Base-by-base conservation (phyloP, 2,329 filamentous ascomycete species). In the Meredithiella fracta region DNA sequence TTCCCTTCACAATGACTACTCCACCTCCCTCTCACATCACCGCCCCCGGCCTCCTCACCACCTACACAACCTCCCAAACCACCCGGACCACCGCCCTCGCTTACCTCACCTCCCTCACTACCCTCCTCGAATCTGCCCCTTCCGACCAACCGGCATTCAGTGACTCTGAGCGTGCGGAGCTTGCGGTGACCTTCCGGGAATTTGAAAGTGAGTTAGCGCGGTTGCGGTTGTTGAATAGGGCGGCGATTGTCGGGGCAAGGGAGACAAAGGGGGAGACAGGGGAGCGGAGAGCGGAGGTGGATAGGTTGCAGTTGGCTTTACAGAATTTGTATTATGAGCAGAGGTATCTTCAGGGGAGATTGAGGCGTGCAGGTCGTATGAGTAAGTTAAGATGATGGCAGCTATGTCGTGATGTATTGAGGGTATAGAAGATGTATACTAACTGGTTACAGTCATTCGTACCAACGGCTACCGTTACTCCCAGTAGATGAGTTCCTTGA, bases 271-370 rank as follows among this genome's bases (percentile, higher is more conserved):
- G 85, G 54, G 74, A 80, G 62, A 97, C 92, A 0, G 85, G 87
- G 29, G 88, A 95, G 67, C 86, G 85, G 51, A 81, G 90, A 51
- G 86, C 91, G 63, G 88, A 95, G 69, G 88, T 97, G 61, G 92
- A 98, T 66, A 80, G 83, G 52, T 74, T 98, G 59, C 90, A 97
- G 66, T 75, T 98, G 38, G 86, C 94, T 65, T 75, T 98, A 56
- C 91, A 97, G 69, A 98, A 98, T 65, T 72, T 98, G 6, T 94
- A 92, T 67, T 98, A 98, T 65, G 91, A 98, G 68, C 90, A 97
- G 70, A 77, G 87, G 55, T 89, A 96, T 68, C 72, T 98, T 55
- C 81, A 86, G 61, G 86, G 51, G 92, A 98, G 69, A 97, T 98
- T 59, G 74, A 79, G 0, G 88, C 86, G 7, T 97, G 92, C 67